A percentile compares a stretch with the other conserved stretches of the same genome.
Evolutionary conservation across 768 basidiomycete genomes (phyloP).

Genomic region (Leccinum broughii): DNA sequence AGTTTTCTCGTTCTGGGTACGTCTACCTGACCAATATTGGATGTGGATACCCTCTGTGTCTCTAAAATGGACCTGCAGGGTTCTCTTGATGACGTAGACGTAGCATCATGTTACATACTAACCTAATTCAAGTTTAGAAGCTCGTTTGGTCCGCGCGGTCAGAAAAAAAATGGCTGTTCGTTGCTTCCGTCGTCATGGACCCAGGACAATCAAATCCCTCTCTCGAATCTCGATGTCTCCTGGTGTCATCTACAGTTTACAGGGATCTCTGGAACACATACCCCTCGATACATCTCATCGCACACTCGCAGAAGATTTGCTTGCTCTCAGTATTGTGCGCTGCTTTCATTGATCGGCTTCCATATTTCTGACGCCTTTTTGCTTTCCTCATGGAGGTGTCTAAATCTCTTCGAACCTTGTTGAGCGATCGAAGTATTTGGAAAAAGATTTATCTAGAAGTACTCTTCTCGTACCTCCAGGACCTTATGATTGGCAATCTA

Average conservation of each 20-base stretch:
- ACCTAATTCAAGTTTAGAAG: not conserved
- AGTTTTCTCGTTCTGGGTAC: not conserved
- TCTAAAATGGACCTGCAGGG: not conserved
- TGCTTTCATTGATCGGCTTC: not conserved
- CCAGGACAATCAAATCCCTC: not conserved
- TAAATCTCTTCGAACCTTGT: slow-evolving; percentile 1
- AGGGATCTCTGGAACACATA: slow-evolving; percentile 5
- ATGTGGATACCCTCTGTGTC: not conserved
- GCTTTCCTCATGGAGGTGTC: slow-evolving; percentile 1
- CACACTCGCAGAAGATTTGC: not conserved
- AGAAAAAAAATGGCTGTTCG: not conserved
- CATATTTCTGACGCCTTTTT: not conserved
- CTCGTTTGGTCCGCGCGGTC: not conserved
- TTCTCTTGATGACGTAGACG: not conserved
- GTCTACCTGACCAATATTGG: not conserved
- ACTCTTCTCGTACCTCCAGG: slow-evolving; percentile 4
- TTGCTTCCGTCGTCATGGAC: not conserved
- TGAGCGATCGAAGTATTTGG: slow-evolving; percentile 11
- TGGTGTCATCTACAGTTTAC: not conserved
- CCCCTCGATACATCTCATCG: slow-evolving; percentile 7
- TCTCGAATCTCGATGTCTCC: not conserved
- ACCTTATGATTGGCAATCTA: slow-evolving; percentile 15
- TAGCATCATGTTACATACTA: not conserved
- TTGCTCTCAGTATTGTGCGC: slow-evolving; percentile 9
- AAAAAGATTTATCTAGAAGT: not conserved